Conservation (phyloP, 129 eudicot genomes). For the Escallonia rubra region DNA sequence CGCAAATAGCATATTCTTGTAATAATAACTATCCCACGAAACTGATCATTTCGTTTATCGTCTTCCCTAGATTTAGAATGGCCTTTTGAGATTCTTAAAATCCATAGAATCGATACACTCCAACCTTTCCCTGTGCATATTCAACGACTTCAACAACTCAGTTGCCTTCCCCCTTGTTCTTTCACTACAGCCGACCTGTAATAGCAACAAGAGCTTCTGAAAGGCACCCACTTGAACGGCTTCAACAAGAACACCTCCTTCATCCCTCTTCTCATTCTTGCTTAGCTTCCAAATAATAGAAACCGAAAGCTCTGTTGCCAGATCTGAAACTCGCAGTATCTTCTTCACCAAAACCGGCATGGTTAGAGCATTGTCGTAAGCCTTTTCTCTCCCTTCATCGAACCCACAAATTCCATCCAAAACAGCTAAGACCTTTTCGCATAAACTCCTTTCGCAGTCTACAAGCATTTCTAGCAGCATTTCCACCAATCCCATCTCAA, state of each 20-base stretch:
- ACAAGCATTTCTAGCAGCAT: slow-evolving; percentile 53
- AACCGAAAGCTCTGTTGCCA: slow-evolving; percentile 59
- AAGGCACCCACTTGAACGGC: slow-evolving; percentile 67
- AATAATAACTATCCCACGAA: not conserved
- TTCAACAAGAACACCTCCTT: slow-evolving; percentile 27
- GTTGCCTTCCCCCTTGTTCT: slow-evolving; percentile 55
- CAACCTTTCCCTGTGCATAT: slow-evolving; percentile 44
- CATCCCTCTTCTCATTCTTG: slow-evolving; percentile 33
- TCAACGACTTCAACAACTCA: slow-evolving; percentile 55
- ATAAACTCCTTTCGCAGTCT: slow-evolving; percentile 36
- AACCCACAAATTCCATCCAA: slow-evolving; percentile 47
- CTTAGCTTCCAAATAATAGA: slow-evolving; percentile 50
- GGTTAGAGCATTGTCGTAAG: slow-evolving; percentile 35
- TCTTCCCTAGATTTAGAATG: slow-evolving; percentile 31
- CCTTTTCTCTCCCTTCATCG: slow-evolving; percentile 45
- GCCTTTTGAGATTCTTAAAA: slow-evolving; percentile 58
- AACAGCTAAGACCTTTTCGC: slow-evolving; percentile 53
- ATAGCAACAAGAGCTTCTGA: slow-evolving; percentile 63
- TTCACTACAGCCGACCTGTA: slow-evolving; percentile 60
- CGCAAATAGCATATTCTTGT: not conserved
- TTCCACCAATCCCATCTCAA: slow-evolving; percentile 33
- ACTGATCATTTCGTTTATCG: not conserved
- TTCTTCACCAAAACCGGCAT: slow-evolving; percentile 67
- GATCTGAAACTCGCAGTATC: slow-evolving; percentile 49
- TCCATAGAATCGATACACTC: slow-evolving; percentile 70